phyloP scores from a whole-genome alignment of 441 rosid genomes.

The Bruguiera hainesii region DNA sequence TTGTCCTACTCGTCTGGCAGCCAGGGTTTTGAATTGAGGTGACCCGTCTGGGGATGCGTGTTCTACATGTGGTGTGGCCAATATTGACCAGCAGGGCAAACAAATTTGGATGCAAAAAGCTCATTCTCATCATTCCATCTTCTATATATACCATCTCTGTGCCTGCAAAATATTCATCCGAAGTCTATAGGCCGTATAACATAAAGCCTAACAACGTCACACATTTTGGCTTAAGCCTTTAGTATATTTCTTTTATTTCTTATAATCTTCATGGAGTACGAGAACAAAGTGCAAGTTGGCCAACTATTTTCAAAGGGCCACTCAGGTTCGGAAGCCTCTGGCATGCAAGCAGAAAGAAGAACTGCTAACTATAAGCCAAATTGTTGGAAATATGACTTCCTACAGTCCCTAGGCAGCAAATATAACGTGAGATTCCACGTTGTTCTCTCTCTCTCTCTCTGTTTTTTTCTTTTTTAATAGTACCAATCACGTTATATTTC shows the following conservation, averaged over 20 bases:
- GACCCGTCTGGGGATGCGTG: no score
- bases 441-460: neutral
- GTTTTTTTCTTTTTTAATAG: neutral
- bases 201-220: no score
- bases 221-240: no score
- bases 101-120: no score
- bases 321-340: slow-evolving; percentile 6
- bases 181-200: neutral
- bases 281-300: slow-evolving; percentile 2
- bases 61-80: no score
- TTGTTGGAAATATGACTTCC: slow-evolving; percentile 47
- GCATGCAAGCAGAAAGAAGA: slow-evolving; percentile 21
- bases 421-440: slow-evolving; percentile 25
- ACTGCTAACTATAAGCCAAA: slow-evolving; percentile 42
- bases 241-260: neutral
- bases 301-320: neutral
- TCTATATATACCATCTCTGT: neutral
- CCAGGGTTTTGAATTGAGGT: no score
- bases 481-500: no score
- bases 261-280: neutral
- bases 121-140: neutral
- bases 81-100: no score
- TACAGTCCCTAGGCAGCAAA: slow-evolving; percentile 33
- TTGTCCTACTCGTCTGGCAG: no score
- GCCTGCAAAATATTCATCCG: neutral